Base-by-base conservation (phyloP, 345 rosid species). In the Eucalyptus coolabah region DNA sequence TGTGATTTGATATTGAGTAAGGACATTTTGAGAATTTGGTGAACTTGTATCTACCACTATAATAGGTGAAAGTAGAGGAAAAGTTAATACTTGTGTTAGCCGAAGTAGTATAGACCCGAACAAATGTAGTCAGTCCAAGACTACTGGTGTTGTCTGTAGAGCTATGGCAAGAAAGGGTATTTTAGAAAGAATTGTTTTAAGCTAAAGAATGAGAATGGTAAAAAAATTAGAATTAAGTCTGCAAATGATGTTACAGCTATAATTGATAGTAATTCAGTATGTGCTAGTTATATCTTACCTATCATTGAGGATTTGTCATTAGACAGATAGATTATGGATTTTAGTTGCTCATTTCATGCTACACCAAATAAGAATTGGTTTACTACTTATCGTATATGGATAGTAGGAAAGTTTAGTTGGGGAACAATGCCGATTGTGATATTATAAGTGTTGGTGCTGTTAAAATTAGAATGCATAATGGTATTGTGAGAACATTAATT, bases 81-180 rank as follows among this genome's bases (percentile, higher is more conserved):
- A 26, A 56, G 63, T 0, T 26, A 56, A 23, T 56, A 24, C 30
- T 56, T 1, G 2, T 24, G 30, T 24, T 56, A 56, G 30, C 3
- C 12, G 0, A 56, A 56, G 6, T 56, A 24, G 63, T 56, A 56
- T 24, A 56, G 63, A 56, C 63, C 0, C 0, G 1, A 56, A 56
- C 30, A 23, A 26, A 56, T 56, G 63, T 24, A 56, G 63, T 56
- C 0, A 56, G 30, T 56, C 6, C 9, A 56, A 24, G 63, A 56
- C 63, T 56, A 56, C 30, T 24, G 63, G 30, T 56, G 63, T 56
- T 24, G 13, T 10, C 0, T 56, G 2, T 26, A 23, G 30, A 56
- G 63, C 63, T 56, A 23, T 56, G 30, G 30, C 14, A 10, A 10
- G 63, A 56, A 24, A 56, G 1, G 30, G 30, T 10, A 9, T 56